Evolutionary conservation across 2,329 filamentous ascomycete genomes (phyloP).

Genomic region (Penicillium brevicompactum): DNA sequence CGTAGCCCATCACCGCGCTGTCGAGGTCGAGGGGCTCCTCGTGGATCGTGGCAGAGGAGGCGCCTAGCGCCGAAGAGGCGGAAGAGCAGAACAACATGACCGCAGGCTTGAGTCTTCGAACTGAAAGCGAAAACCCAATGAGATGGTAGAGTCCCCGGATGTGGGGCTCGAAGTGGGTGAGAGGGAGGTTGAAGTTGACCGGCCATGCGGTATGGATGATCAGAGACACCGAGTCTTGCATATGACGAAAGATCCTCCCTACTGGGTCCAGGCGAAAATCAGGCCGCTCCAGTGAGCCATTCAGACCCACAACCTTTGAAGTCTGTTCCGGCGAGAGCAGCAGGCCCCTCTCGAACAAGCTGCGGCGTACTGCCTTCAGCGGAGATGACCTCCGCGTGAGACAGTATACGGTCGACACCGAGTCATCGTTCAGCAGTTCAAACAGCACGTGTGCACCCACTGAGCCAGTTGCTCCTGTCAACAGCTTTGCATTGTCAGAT

Average conservation of each 20-base stretch:
- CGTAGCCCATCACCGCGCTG: constrained; percentile 35
- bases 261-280: constrained; percentile 42
- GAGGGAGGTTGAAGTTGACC: constrained; percentile 57
- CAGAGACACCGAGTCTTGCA: constrained; percentile 45
- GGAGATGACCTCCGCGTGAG: constrained; percentile 34
- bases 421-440: constrained; percentile 40
- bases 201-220: constrained; percentile 60
- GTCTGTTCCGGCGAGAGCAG: too few species aligned
- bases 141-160: constrained; percentile 49
- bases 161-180: constrained; percentile 52
- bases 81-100: constrained; percentile 56
- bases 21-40: constrained; percentile 19
- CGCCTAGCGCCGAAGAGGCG: constrained; percentile 43
- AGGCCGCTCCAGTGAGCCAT: constrained; percentile 42
- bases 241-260: constrained; percentile 37
- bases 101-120: constrained; percentile 31
- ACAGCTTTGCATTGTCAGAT: too few species aligned
- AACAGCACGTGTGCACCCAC: constrained; percentile 46
- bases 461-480: constrained; percentile 50
- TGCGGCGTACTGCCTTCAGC: too few species aligned
- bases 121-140: constrained; percentile 47
- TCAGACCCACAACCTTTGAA: constrained; percentile 39
- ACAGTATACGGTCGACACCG: constrained; percentile 40
- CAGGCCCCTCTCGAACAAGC: too few species aligned
- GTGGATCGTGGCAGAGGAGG: constrained; percentile 8